Evolutionary conservation across 768 basidiomycete genomes (phyloP), one percentile per base, ranked within the genome.

Genomic region (Phylloporus sp.): DNA sequence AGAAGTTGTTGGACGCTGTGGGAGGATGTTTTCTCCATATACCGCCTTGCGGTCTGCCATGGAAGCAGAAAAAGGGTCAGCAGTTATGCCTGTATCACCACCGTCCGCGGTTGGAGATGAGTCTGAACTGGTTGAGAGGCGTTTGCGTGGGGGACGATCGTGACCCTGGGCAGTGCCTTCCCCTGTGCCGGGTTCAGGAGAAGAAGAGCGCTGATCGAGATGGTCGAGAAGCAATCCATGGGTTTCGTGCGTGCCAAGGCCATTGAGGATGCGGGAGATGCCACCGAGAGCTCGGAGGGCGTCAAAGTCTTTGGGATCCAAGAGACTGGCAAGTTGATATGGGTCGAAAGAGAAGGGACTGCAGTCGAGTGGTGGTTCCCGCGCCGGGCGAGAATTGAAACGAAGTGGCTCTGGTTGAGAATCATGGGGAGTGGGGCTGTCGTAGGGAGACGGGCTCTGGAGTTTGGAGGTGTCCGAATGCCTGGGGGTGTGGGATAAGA

Each of bases 271-370:
- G 8, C 78, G 81, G 0, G 74, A 59, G 8, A 78, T 72, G 36
- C 97, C 97, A 18, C 93, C 94, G 31, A 95, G 75, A 11, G 68
- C 69, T 16, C 73, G 73, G 28, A 99, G 78, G 13, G 76, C 65
- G 3, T 85, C 78, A 11, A 94, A 56, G 55, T 75, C 85, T 71
- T 97, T 97, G 9, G 94, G 93, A 65, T 98, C 95, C 32, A 98
- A 82, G 47, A 97, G 79, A 53, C 82, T 80, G 1, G 95, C 95
- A 15, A 97, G 83, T 45, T 78, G 73, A 54, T 77, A 80, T 0
- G 95, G 91, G 50, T 82, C 84, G 62, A 85, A 84, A 11, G 63
- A 65, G 68, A 95, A 97, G 0, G 91, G 90, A 1, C 79, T 68
- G 1, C 85, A 80, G 64, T 94, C 79, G 34, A 73, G 71, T 5